phyloP scores from a whole-genome alignment of 1,139 yeast genomes.

The Starmera stellimalicola region DNA sequence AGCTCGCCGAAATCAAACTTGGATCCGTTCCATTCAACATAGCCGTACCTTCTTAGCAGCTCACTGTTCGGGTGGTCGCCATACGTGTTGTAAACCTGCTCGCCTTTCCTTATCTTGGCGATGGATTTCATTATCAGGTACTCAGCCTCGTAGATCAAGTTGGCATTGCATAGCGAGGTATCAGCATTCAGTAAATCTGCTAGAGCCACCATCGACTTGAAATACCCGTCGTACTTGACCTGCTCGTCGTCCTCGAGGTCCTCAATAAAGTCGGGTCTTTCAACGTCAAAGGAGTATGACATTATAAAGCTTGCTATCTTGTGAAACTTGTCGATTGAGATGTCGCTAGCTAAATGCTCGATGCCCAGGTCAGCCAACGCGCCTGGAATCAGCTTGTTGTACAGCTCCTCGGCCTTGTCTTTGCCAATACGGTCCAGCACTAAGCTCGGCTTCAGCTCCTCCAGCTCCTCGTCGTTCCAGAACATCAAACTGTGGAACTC shows the following conservation, averaged over 20 bases:
- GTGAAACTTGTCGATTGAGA: constrained; percentile 36
- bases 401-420: constrained; percentile 56
- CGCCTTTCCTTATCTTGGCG: constrained; percentile 49
- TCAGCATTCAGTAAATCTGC: constrained; percentile 90
- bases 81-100: constrained; percentile 79
- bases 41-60: constrained; percentile 81
- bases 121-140: constrained; percentile 61
- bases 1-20: constrained; percentile 78
- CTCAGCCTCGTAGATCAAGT: constrained; percentile 40
- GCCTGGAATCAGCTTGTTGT: constrained; percentile 27
- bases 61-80: constrained; percentile 90
- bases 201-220: constrained; percentile 85
- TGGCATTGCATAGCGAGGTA: constrained; percentile 70
- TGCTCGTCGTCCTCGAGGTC: constrained; percentile 27
- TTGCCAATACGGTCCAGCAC: constrained; percentile 64
- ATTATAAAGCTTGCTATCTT: constrained; percentile 61
- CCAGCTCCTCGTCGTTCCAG: constrained; percentile 50
- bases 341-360: constrained; percentile 16
- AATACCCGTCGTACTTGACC: constrained; percentile 34
- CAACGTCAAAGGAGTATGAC: constrained; percentile 64
- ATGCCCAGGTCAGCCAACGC: constrained; percentile 22
- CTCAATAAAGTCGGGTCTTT: constrained; percentile 27
- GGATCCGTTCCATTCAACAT: constrained; percentile 71
- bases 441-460: constrained; percentile 55
- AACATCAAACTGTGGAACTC: constrained; percentile 66